Percentiles rank a stretch among this genome's conserved stretches.
Conservation (phyloP, 352 stramenopile species). For the Phytophthora cryptogea region DNA sequence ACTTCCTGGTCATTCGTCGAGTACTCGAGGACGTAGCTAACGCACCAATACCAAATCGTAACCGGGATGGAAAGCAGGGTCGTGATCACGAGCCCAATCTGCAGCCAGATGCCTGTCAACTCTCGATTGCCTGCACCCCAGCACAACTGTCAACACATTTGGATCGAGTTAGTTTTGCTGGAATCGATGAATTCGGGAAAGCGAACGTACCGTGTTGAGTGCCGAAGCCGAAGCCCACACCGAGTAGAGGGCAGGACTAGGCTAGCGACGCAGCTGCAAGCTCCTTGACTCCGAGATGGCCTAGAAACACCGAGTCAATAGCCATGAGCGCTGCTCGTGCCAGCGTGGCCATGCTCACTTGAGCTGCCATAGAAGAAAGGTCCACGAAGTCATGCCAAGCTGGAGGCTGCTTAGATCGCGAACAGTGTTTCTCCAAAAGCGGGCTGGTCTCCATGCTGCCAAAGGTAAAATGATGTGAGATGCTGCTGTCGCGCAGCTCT, state of each 20-base stretch:
- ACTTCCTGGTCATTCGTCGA: slow-evolving; percentile 66
- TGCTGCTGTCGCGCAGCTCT: not conserved
- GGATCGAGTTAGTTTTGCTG: slow-evolving; percentile 4
- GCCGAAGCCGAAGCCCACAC: slow-evolving; percentile 66
- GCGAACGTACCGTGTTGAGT: slow-evolving; percentile 56
- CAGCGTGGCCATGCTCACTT: slow-evolving; percentile 69
- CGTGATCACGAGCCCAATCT: slow-evolving; percentile 67
- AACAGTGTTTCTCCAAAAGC: slow-evolving; percentile 38
- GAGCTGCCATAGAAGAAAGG: slow-evolving; percentile 62
- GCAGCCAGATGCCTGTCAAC: slow-evolving; percentile 76
- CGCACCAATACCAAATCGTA: slow-evolving; percentile 73
- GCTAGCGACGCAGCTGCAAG: slow-evolving; percentile 73
- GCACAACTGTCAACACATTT: slow-evolving; percentile 45
- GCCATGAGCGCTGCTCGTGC: slow-evolving; percentile 64
- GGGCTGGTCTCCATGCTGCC: slow-evolving; percentile 50
- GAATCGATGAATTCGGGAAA: not conserved
- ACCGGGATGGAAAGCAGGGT: slow-evolving; percentile 61
- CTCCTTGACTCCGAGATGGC: slow-evolving; percentile 74
- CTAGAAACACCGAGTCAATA: slow-evolving; percentile 80
- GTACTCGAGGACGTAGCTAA: slow-evolving; percentile 61
- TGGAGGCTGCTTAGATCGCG: slow-evolving; percentile 21
- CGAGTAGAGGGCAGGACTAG: slow-evolving; percentile 57
- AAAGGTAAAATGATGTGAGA: slow-evolving; percentile 11
- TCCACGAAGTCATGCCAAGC: slow-evolving; percentile 60
- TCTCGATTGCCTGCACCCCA: slow-evolving; percentile 70